Base-by-base conservation (phyloP, 1,284 basidiomycete genomes). In the Pseudozyma tsukubaensis region DNA sequence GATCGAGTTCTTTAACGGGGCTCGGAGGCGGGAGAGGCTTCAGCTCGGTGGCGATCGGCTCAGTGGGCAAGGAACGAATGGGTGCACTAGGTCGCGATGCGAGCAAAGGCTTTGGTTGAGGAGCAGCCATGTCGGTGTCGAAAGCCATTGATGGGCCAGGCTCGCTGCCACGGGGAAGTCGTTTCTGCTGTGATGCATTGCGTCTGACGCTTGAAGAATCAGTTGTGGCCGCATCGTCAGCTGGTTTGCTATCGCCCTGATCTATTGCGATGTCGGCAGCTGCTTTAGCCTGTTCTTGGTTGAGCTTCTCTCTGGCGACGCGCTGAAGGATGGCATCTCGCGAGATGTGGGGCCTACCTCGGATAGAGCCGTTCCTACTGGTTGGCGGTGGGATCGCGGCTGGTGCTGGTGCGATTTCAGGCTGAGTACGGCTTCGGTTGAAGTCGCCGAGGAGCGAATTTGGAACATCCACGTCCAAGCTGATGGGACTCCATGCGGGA, bases 341-440 rank as follows among this genome's bases (percentile, higher is more conserved):
- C 16, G 83, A 79, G 50, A 84, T 84, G 57, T 82, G 79, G 11
- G 83, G 83, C 18, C 82, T 66, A 14, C 64, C 69, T 14, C 75
- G 60, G 5, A 58, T 7, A 2, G 61, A 59, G 7, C 57, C 59
- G 34, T 50, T 62, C 11, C 59, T 57, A 14, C n/a, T 44, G 3
- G 60, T 52, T 9, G 59, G 60, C 12, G 57, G 56, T 1, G 59
- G 44, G n/a, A 63, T 56, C 1, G 69, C 18, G 4, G 47, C 45
- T 3, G 50, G 19, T 1, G 50, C 47, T 10, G 42, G 54, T 13
- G 36, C 51, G 8, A 62, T 48, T 6, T 55, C 37, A 5, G 69
- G 69, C 49, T 72, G 64, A 0, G 64, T 72, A 36, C 16, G 43
- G 39, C 59, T 72, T 32, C 57, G 59, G 40, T 35, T 47, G 6